Evolutionary conservation across 192 early-diverging fungal species (phyloP), one percentile per base, ranked within the genome.

Genomic region (Dissophora globulifera): DNA sequence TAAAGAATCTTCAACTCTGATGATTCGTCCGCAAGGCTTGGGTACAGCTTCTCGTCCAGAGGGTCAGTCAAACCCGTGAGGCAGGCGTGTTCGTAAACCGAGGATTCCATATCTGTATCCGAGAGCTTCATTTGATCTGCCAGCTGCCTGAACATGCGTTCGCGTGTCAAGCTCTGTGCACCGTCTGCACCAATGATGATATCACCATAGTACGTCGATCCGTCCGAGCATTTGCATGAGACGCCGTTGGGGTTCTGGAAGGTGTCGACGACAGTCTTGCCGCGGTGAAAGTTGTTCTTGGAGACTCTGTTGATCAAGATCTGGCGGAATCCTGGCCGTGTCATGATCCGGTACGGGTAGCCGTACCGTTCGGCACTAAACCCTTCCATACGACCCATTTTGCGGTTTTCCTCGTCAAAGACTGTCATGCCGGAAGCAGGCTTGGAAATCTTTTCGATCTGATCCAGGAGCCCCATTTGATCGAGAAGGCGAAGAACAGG

Each of bases 161-260:
- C 46, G 27, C 69, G 69, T 12, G 69, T 71, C 53, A 31, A 32
- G 26, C 58, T 62, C n/a, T 71, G 45, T 1, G 69, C 52, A 1
- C 69, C 69, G 23, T 71, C 69, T n/a, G 69, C 69, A 2, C 69
- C 69, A 1, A 71, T 52, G 26, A 71, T 56, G 20, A 71, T 71
- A 19, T 71, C 69, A 8, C 69, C 60, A 48, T 62, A 71, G 47
- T 71, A 71, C 0, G 69, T 62, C 4, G 53, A 50, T 40, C 60
- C 69, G 38, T 71, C 69, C 1, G 69, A 55, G 19, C 69, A 71
- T 31, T 61, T 53, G 45, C 69, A 71, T 1, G 53, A 58, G 26
- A 62, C 69, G 16, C 69, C 69, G 29, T 62, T 55, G 8, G 45
- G 53, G 38, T 62, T 71, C 29, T 71, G 59, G 15, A 56, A 53